phyloP scores from a whole-genome alignment of 1,284 basidiomycete genomes.

The Puccinia sorghi region DNA sequence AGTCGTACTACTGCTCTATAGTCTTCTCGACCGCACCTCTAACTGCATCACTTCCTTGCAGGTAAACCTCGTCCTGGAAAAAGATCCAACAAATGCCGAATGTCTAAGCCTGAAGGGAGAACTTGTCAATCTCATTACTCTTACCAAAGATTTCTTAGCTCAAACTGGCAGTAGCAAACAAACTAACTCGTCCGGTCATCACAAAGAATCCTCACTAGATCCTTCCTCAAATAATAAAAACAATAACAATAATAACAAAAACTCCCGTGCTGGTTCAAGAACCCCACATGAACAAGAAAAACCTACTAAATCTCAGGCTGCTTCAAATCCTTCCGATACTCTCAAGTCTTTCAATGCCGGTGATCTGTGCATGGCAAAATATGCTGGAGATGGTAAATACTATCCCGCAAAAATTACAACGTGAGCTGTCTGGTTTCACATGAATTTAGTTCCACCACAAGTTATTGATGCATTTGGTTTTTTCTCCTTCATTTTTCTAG shows the following conservation, averaged over 20 bases:
- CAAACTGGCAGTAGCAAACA: constrained; percentile 63
- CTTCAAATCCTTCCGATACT: constrained; percentile 52
- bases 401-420: constrained; percentile 84
- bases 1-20: not conserved
- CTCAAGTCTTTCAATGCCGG: constrained; percentile 66
- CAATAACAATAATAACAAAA: constrained; percentile 19
- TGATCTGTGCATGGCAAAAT: constrained; percentile 88
- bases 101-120: constrained; percentile 71
- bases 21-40: constrained; percentile 21
- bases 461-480: too few relatives aligned
- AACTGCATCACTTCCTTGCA: constrained; percentile 65
- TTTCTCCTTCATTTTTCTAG: constrained; percentile 58
- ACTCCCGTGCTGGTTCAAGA: constrained; percentile 47
- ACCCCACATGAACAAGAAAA: constrained; percentile 9
- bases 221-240: constrained; percentile 52
- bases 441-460: not conserved
- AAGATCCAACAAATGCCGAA: constrained; percentile 79
- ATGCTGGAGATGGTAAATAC: constrained; percentile 82
- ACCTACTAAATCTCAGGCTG: constrained; percentile 39
- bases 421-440: not conserved
- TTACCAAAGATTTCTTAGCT: constrained; percentile 74
- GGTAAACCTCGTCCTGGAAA: constrained; percentile 78
- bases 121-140: constrained; percentile 82
- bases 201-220: constrained; percentile 64
- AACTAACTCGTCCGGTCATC: constrained; percentile 64